These are phyloP conservation scores for Aspergillus affinis DNA, from an alignment of 495 filamentous ascomycete genomes.

Conservation along the genomic window DNA sequence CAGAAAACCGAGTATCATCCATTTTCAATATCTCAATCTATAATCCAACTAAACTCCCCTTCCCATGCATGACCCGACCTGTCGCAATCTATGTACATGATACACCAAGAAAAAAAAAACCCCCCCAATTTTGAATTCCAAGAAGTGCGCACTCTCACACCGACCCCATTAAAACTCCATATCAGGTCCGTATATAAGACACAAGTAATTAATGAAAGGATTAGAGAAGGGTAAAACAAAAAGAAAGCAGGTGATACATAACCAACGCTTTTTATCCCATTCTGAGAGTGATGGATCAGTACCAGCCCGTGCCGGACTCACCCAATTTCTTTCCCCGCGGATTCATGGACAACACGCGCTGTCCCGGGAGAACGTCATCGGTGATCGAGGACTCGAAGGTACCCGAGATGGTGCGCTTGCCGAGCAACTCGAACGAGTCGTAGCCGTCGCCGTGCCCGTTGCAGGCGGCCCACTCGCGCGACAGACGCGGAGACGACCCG, in stretches of 20 bases:
- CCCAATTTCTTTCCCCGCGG: conserved; percentile 47
- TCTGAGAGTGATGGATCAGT: conserved; percentile 27
- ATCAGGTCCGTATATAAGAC: neutral
- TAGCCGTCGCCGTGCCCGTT: conserved; percentile 45
- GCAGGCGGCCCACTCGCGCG: conserved; percentile 50
- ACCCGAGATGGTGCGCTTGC: conserved; percentile 52
- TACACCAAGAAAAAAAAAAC: neutral
- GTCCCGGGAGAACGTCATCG: conserved; percentile 53
- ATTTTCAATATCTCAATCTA: neutral
- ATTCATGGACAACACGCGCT: conserved; percentile 56
- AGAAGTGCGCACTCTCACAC: neutral
- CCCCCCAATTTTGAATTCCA: too few species aligned
- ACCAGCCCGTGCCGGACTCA: conserved; percentile 50
- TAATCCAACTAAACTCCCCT: neutral
- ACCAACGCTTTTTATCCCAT: neutral
- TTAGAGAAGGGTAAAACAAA: neutral
- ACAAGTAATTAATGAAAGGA: neutral
- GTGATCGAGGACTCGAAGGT: conserved; percentile 56
- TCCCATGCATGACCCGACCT: neutral
- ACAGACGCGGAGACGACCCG: conserved; percentile 39
- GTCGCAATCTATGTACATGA: neutral
- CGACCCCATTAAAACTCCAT: neutral
- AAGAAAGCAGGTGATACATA: neutral
- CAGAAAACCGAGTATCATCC: neutral
- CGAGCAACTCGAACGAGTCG: conserved; percentile 52